Base-by-base conservation (phyloP, 768 basidiomycete species). In the Pseudohyphozyma bogoriensis region DNA sequence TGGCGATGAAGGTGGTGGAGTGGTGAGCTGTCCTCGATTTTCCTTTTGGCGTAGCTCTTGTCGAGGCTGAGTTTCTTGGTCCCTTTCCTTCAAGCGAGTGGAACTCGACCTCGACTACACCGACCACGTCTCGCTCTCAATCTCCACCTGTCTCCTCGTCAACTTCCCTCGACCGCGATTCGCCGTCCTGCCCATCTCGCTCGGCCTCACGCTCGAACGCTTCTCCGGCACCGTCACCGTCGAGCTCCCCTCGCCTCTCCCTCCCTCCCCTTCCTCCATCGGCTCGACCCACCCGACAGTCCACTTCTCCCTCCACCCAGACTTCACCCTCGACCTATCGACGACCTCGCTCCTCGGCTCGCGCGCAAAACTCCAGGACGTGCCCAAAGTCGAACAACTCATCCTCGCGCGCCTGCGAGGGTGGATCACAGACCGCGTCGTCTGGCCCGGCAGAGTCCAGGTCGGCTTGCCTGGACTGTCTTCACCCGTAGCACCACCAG, bases 361-460 rank as follows among this genome's bases (percentile, higher is more conserved):
- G 66, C 83, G 93, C 47, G 92, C 95, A n/a, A 95, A 96, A 75
- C 79, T 99, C 1, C 90, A 89, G 61, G 91, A 99, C 70, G 87
- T 99, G 1, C 93, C 95, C 29, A 99, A 99, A 74, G 78, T 97
- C 20, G 92, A 97, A 67, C 92, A 99, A 72, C 79, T 99, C 53
- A 89, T 99, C 53, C 81, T 87, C 64, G 81, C 85, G 65, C 87
- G 93, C 73, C 81, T 95, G 0, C 79, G 87, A 42, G 80, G 80
- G 50, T 77, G 82, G 24, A 72, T 78, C 10, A 73, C 59, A 45
- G 65, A 66, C 49, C 51, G 59, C 1, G 56, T 66, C 4, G 65
- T 66, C 20, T 66, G 65, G 65, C 65, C 65, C 1, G 65, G 65
- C 0, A 32, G 65, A 10, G 61, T 66, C 35, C 58, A 66, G 52